phyloP scores from a whole-genome alignment of 352 stramenopile genomes.

The Globisporangium uncinulatum region DNA sequence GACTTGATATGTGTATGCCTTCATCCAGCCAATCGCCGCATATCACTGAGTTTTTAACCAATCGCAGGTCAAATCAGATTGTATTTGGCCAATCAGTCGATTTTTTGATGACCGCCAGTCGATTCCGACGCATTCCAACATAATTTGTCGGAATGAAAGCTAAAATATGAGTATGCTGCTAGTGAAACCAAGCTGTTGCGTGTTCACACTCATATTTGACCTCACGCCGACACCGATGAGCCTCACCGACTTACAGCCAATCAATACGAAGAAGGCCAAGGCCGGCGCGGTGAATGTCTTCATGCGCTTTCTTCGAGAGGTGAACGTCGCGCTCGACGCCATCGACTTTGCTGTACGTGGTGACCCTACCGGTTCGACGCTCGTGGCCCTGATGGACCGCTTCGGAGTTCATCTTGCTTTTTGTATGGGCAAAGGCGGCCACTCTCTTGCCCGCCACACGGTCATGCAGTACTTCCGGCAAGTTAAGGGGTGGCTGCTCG shows the following conservation, averaged over 20 bases:
- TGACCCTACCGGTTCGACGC: constrained; percentile 5
- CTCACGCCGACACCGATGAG: constrained; percentile 14
- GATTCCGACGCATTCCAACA: background rate
- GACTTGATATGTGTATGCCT: too few relatives aligned
- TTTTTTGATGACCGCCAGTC: too few relatives aligned
- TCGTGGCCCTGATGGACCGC: background rate
- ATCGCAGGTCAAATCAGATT: too few relatives aligned
- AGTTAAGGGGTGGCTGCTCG: too few relatives aligned
- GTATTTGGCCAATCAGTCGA: too few relatives aligned
- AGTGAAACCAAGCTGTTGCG: background rate
- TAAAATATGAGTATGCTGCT: too few relatives aligned
- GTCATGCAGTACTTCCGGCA: background rate
- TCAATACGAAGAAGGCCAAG: constrained; percentile 10
- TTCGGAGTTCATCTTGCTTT: too few relatives aligned
- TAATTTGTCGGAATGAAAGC: background rate
- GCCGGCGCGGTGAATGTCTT: constrained; percentile 13
- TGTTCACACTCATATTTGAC: constrained; percentile 10
- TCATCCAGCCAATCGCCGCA: too few relatives aligned
- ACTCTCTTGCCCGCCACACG: background rate
- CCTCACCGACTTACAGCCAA: background rate
- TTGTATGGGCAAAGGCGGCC: background rate
- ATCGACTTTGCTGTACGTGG: background rate
- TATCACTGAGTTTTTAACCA: too few relatives aligned
- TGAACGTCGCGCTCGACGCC: background rate
- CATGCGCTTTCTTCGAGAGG: constrained; percentile 6